Evolutionary conservation across 345 rosid species (phyloP).

Genomic region (Eutrema yunnanense): DNA sequence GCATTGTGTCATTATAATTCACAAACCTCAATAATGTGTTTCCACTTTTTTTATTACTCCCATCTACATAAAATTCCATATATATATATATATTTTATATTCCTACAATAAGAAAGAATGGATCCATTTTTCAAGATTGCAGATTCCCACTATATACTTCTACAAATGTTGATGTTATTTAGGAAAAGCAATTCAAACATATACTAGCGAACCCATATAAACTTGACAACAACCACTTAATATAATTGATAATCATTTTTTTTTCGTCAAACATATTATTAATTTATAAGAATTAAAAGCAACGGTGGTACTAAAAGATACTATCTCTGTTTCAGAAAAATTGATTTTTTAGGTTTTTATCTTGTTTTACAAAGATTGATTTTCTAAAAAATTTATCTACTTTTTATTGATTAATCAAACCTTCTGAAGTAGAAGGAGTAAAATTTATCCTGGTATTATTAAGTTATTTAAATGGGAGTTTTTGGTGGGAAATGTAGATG

Average conservation of each 20-base stretch:
- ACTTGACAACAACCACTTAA: neutral
- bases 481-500: neutral
- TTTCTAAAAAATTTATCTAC: too few relatives aligned
- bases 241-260: neutral
- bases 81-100: neutral
- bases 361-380: too few relatives aligned
- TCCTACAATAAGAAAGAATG: neutral
- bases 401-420: too few relatives aligned
- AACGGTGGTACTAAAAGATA: neutral
- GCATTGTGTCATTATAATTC: constrained; percentile 20
- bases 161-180: neutral
- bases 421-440: too few relatives aligned
- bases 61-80: neutral
- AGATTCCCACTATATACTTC: neutral
- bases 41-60: neutral
- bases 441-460: neutral
- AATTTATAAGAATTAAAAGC: neutral
- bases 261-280: neutral
- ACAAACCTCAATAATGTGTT: constrained; percentile 9
- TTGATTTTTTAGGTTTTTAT: too few relatives aligned
- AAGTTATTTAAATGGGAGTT: neutral
- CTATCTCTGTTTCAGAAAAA: too few relatives aligned
- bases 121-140: neutral
- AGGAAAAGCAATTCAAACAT: neutral
- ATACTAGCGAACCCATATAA: neutral